phyloP scores from a whole-genome alignment of 345 rosid genomes.

The Dimocarpus longan region DNA sequence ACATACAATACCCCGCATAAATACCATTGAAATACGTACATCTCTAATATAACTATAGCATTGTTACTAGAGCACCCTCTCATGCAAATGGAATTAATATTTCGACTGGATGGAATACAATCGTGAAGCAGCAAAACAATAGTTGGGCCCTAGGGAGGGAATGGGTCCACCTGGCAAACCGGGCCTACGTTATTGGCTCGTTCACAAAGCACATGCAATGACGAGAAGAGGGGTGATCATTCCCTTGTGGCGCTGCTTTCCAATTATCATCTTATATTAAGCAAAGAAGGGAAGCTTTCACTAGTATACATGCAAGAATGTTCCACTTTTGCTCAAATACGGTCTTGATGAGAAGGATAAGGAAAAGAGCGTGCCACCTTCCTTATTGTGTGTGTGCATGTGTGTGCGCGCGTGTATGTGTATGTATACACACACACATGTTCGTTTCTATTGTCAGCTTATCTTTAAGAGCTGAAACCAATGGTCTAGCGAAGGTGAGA shows the following conservation, averaged over 20 bases:
- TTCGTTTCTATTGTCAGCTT: not conserved
- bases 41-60: not conserved
- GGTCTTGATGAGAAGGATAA: not conserved
- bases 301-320: not conserved
- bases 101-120: not conserved
- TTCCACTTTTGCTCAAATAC: not conserved
- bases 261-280: not conserved
- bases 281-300: not conserved
- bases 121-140: not conserved
- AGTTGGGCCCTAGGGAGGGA: not conserved
- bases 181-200: not conserved
- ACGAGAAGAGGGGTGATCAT: not conserved
- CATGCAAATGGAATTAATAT: too few species aligned
- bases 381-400: not conserved
- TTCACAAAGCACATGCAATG: not conserved
- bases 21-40: not conserved
- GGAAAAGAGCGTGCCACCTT: not conserved
- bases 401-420: too few species aligned
- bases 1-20: not conserved
- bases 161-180: not conserved
- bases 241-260: slow-evolving; percentile 12
- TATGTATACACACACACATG: too few species aligned
- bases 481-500: not conserved
- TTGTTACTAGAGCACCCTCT: too few species aligned
- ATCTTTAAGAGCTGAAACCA: not conserved